Percentiles rank a stretch among this genome's conserved stretches.
Evolutionary conservation across 2,329 filamentous ascomycete species (phyloP).

Genomic region (Clarireedia homoeocarpa): DNA sequence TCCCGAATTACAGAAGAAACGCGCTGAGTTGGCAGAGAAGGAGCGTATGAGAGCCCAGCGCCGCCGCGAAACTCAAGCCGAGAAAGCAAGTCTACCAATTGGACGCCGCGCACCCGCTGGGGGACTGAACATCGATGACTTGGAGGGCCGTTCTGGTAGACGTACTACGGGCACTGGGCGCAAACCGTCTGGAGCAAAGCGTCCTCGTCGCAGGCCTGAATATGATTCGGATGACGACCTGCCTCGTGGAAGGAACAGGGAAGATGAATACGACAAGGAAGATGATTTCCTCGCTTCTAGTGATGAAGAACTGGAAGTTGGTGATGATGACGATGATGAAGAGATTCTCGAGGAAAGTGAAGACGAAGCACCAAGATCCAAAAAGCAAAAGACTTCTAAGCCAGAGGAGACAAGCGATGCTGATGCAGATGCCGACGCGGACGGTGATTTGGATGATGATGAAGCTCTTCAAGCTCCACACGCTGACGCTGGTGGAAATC

Average conservation of each 20-base stretch:
- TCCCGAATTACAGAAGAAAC: slow-evolving; percentile 65
- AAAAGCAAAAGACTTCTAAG: slow-evolving; percentile 28
- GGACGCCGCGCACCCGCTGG: slow-evolving; percentile 34
- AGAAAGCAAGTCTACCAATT: slow-evolving; percentile 41
- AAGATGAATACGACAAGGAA: slow-evolving; percentile 72
- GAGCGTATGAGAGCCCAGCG: slow-evolving; percentile 61
- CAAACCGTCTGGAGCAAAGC: slow-evolving; percentile 42
- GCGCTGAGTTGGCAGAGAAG: slow-evolving; percentile 67
- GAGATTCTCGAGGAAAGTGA: slow-evolving; percentile 38
- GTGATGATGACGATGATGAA: slow-evolving; percentile 39
- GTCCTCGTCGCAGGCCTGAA: slow-evolving; percentile 51
- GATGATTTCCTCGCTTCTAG: slow-evolving; percentile 73
- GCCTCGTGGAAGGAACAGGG: slow-evolving; percentile 45
- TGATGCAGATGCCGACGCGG: slow-evolving; percentile 45
- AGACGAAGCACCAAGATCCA: slow-evolving; percentile 24
- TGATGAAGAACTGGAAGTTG: slow-evolving; percentile 59
- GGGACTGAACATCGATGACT: slow-evolving; percentile 58
- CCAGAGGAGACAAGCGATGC: slow-evolving; percentile 37
- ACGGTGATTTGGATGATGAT: slow-evolving; percentile 46
- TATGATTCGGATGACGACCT: slow-evolving; percentile 74
- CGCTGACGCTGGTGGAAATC: slow-evolving; percentile 27
- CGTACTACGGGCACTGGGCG: slow-evolving; percentile 39
- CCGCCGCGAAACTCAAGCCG: slow-evolving; percentile 58
- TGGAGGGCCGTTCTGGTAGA: slow-evolving; percentile 53
- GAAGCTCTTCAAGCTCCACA: slow-evolving; percentile 30